Evolutionary conservation across 768 basidiomycete species (phyloP).

Genomic region (Boletus sp.): DNA sequence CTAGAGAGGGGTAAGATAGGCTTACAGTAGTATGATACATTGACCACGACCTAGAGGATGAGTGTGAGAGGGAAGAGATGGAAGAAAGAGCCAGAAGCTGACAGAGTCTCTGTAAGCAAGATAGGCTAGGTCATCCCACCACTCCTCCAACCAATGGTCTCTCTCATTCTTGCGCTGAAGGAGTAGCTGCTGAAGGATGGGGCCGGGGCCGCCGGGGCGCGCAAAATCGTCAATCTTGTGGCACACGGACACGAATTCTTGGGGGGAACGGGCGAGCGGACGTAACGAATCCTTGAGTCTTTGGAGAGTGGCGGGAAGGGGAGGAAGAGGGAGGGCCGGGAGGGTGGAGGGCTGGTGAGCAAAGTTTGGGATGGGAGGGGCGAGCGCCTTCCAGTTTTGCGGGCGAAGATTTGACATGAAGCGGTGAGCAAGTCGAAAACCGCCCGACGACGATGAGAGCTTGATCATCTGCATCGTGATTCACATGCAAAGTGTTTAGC

Average conservation of each 20-base stretch:
- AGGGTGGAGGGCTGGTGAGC: constrained; percentile 54
- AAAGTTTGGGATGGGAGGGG: constrained; percentile 66
- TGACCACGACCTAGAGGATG: constrained; percentile 64
- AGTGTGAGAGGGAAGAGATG: background rate
- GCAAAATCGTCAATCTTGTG: constrained; percentile 69
- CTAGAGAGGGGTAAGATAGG: background rate
- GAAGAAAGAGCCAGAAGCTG: constrained; percentile 20
- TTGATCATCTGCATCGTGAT: background rate
- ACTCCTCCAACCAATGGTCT: constrained; percentile 85
- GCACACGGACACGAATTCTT: constrained; percentile 53
- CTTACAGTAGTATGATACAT: constrained; percentile 93
- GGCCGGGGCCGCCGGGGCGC: constrained; percentile 37
- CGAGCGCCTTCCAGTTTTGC: constrained; percentile 65
- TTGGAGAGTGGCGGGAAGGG: constrained; percentile 59
- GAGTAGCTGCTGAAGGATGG: constrained; percentile 62
- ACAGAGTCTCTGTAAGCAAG: constrained; percentile 85
- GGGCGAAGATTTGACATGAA: constrained; percentile 38
- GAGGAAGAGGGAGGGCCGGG: constrained; percentile 72
- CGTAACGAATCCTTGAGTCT: constrained; percentile 67
- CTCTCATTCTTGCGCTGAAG: constrained; percentile 50
- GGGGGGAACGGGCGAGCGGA: constrained; percentile 65
- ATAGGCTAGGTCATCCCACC: constrained; percentile 91
- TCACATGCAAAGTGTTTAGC: constrained; percentile 8
- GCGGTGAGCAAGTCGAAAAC: constrained; percentile 2
- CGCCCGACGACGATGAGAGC: background rate